Conservation (phyloP, 2,329 filamentous ascomycete genomes). For the Stachybotrys chartarum region DNA sequence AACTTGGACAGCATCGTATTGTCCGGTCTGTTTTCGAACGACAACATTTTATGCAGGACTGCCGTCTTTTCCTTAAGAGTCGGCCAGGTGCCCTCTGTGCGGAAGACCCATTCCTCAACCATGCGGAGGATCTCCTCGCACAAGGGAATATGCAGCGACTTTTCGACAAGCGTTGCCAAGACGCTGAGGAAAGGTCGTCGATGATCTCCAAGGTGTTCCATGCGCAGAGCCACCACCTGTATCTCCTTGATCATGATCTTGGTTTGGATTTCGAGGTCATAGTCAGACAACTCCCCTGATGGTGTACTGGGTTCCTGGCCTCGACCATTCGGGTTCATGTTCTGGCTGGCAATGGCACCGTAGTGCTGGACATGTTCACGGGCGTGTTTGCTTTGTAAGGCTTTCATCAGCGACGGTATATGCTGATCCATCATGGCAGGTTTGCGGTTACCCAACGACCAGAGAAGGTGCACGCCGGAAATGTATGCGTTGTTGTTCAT, state of each 20-base stretch:
- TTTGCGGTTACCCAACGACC: slow-evolving; percentile 81
- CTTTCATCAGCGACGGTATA: slow-evolving; percentile 83
- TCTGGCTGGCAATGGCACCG: slow-evolving; percentile 46
- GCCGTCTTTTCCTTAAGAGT: slow-evolving; percentile 98
- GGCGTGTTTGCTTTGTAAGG: slow-evolving; percentile 82
- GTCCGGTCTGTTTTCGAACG: slow-evolving; percentile 82
- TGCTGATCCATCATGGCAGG: slow-evolving; percentile 86
- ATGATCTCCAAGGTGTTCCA: slow-evolving; percentile 88
- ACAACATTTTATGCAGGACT: slow-evolving; percentile 97
- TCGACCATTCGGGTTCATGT: slow-evolving; percentile 32
- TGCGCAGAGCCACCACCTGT: slow-evolving; percentile 82
- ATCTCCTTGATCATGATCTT: slow-evolving; percentile 92
- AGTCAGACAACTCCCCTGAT: slow-evolving; percentile 53
- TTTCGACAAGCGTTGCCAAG: slow-evolving; percentile 88
- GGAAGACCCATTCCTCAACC: slow-evolving; percentile 95
- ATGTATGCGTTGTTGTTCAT: slow-evolving; percentile 76
- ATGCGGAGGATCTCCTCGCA: slow-evolving; percentile 91
- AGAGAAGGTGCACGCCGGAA: slow-evolving; percentile 86
- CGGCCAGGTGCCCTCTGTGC: slow-evolving; percentile 88
- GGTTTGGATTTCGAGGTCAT: slow-evolving; percentile 83
- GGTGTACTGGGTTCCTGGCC: slow-evolving; percentile 48
- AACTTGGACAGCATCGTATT: slow-evolving; percentile 85
- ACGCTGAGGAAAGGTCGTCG: slow-evolving; percentile 91
- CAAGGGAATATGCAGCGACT: slow-evolving; percentile 77
- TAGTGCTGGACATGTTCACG: slow-evolving; percentile 86